Percentiles rank a stretch among this genome's conserved stretches.
phyloP scores from a whole-genome alignment of 2,329 filamentous ascomycete species.

The Fonsecaea multimorphosa region DNA sequence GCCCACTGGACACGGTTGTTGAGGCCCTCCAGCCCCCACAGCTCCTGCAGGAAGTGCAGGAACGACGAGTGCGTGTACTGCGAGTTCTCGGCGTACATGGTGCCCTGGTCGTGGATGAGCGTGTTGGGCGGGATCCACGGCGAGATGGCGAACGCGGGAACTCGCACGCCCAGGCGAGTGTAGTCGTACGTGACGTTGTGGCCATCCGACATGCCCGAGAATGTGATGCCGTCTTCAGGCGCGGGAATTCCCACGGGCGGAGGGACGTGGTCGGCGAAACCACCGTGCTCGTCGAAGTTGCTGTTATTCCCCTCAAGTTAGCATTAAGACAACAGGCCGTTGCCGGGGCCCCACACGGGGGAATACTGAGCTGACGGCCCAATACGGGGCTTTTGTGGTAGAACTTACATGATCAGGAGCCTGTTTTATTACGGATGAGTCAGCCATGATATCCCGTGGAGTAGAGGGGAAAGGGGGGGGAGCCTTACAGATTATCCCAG shows the following conservation, averaged over 20 bases:
- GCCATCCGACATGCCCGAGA: conserved; percentile 28
- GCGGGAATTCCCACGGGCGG: conserved; percentile 25
- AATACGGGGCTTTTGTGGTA: not conserved
- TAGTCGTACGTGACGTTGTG: conserved; percentile 34
- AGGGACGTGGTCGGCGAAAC: conserved; percentile 34
- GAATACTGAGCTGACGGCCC: not conserved
- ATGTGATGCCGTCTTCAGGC: conserved; percentile 30
- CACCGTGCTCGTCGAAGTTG: conserved; percentile 34
- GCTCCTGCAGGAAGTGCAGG: conserved; percentile 50
- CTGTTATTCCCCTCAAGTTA: not conserved
- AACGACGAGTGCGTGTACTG: conserved; percentile 50
- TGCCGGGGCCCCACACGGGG: not conserved
- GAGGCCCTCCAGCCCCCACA: conserved; percentile 49
- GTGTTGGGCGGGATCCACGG: conserved; percentile 35
- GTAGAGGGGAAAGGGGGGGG: not conserved
- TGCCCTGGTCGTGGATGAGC: conserved; percentile 49
- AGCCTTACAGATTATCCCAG: conserved; percentile 31
- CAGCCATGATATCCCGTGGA: not conserved
- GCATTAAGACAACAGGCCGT: not conserved
- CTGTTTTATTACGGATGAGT: not conserved
- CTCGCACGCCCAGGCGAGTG: conserved; percentile 29
- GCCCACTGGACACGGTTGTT: conserved; percentile 53
- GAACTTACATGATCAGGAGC: not conserved
- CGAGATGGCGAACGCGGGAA: conserved; percentile 31
- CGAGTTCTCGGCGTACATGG: conserved; percentile 46